These are phyloP conservation scores for Mychonastes homosphaera DNA, from an alignment of 139 green algal genomes.

Conservation along the genomic window DNA sequence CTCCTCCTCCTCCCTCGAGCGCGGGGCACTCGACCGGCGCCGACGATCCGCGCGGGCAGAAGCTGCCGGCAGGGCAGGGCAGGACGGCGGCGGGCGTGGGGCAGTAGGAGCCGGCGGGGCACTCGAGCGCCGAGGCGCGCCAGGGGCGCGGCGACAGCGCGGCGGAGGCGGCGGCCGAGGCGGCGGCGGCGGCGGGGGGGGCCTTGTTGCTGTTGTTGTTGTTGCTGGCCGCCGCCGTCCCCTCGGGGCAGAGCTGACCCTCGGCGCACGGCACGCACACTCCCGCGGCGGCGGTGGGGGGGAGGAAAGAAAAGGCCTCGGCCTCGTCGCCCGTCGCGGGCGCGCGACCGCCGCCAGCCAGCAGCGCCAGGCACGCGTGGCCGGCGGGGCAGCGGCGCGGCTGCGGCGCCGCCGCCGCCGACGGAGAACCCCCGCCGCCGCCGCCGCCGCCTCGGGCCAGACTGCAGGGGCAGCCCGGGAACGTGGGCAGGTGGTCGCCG, in stretches of 20 bases:
- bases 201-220: conserved; percentile 1
- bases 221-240: conserved; percentile 3
- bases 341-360: too few relatives aligned
- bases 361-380: neutral
- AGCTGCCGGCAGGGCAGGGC: conserved; percentile 12
- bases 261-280: conserved; percentile 22
- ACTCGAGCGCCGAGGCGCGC: conserved; percentile 13
- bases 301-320: neutral
- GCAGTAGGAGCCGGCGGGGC: conserved; percentile 26
- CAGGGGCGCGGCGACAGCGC: conserved; percentile 4
- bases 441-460: neutral
- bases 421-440: neutral
- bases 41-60: neutral
- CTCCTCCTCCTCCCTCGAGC: neutral
- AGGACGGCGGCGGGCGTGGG: conserved; percentile 10
- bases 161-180: neutral
- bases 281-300: neutral
- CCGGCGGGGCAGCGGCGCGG: conserved; percentile 26
- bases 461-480: neutral
- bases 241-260: conserved; percentile 29
- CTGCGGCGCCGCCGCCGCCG: too few relatives aligned
- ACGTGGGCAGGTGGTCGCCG: too few relatives aligned
- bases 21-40: neutral
- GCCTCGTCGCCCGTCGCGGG: neutral
- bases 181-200: neutral